Evolutionary conservation across 2,329 filamentous ascomycete species (phyloP), one percentile per base, ranked within the genome.

Genomic region (Beauveria brongniartii): DNA sequence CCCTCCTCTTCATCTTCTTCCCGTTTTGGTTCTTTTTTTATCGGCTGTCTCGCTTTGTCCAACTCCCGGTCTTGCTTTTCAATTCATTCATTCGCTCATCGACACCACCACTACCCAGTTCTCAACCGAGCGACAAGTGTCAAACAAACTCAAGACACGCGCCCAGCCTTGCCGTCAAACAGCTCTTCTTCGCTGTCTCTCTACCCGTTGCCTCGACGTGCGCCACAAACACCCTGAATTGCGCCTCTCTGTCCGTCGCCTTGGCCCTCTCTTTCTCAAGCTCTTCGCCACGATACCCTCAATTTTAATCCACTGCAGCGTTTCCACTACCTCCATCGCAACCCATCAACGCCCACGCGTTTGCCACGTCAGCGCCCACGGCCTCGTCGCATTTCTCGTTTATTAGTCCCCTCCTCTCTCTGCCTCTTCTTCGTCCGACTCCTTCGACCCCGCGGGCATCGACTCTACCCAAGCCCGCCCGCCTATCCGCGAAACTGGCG

Each of bases 401-500:
- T 22, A 3, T 26, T 22, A 3, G 41, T 28, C 3, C 37, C 37
- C 16, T 20, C 2, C 52, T 41, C 5, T 41, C 14, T 40, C 20
- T 26, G 10, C 24, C 12, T 30, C 56, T 28, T 22, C 47, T 12
- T 41, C 43, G 34, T n/a, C 46, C 34, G 6, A 18, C 2, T 24
- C 14, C 48, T 16, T 46, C n/a, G 40, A 55, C 53, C 53, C 53
- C 41, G 53, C 40, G 30, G 26, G 24, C 53, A 41, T 44, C 26
- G n/a, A 20, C 12, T 10, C 20, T 26, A 14, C 43, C 43, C 55
- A 57, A 37, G 9, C 44, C 18, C 43, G 30, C 28, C 55, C 30
- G 43, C n/a, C 26, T 24, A 58, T 40, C 44, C 44, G 26, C 40
- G 30, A 56, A 56, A 47, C 59, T 57, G 59, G 53, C 59, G 59